Evolutionary conservation across 208 protist species (phyloP).

Genomic region (Crithidia acanthocephali): DNA sequence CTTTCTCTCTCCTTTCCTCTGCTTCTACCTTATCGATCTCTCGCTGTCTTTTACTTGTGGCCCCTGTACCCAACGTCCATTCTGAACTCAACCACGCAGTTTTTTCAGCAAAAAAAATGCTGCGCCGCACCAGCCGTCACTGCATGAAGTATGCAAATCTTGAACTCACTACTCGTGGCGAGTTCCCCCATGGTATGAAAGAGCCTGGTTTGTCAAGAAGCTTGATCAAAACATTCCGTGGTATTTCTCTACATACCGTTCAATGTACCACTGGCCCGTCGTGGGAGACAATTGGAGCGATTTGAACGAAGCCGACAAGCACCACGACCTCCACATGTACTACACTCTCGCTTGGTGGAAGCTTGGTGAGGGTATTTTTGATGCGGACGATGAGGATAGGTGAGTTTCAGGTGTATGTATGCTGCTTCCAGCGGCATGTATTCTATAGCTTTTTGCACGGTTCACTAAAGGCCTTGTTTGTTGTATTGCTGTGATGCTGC

Average conservation of each 20-base stretch:
- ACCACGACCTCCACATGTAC: slow-evolving; percentile 92
- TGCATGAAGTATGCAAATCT: slow-evolving; percentile 90
- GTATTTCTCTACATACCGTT: slow-evolving; percentile 91
- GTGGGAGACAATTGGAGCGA: slow-evolving; percentile 90
- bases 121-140: slow-evolving; percentile 33
- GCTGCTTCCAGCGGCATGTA: too few relatives aligned
- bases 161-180: slow-evolving; percentile 83
- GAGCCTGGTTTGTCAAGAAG: slow-evolving; percentile 89
- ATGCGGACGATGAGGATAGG: slow-evolving; percentile 77
- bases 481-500: slow-evolving; percentile 1
- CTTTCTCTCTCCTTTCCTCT: too few relatives aligned
- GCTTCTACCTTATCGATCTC: too few relatives aligned
- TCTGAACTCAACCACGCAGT: neutral
- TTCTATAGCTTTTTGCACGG: too few relatives aligned
- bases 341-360: slow-evolving; percentile 93
- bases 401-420: too few relatives aligned
- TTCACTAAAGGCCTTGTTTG: neutral
- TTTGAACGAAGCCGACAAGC: slow-evolving; percentile 83
- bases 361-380: slow-evolving; percentile 89
- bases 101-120: slow-evolving; percentile 46
- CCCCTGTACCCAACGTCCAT: too few relatives aligned
- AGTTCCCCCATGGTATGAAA: slow-evolving; percentile 93
- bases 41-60: too few relatives aligned
- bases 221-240: slow-evolving; percentile 92
- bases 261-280: slow-evolving; percentile 91